Base-by-base conservation (phyloP, 1,284 basidiomycete species). In the Austroboletus niveus region DNA sequence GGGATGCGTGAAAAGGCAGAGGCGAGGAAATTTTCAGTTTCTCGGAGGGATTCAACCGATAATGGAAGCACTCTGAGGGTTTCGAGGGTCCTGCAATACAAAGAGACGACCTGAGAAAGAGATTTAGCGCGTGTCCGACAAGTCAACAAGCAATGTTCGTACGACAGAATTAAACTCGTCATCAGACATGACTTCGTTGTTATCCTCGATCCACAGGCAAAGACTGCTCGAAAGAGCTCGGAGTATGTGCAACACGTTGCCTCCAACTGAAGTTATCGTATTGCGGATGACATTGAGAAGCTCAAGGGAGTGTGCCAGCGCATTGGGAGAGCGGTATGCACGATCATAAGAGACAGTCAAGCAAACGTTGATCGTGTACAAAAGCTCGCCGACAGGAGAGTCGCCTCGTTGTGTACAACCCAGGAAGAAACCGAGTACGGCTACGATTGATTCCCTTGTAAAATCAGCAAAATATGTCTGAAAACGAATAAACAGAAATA, bases 141-240 rank as follows among this genome's bases (percentile, higher is more conserved):
- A 31, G 42, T 27, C 24, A 31, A 54, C 9, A 36, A 40, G 36
- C 34, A n/a, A 17, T 8, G 35, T 8, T 8, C 76, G 39, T 63
- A 85, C 84, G 48, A 77, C 56, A 39, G 70, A 63, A 50, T 75
- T 77, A 50, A 80, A 77, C 31, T 80, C 74, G 6, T 70, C 57
- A 12, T 73, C 69, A 5, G 68, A 59, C 42, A 84, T 64, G 14
- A 71, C 50, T 29, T 70, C 63, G 0, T 57, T 41, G 45, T 72
- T 69, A 55, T 85, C 83, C 42, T 69, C 70, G 30, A 84, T 73
- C 84, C 83, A 86, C 29, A 68, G 54, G 48, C 67, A 69, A 5
- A 84, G 57, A 24, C 78, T 64, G 17, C 68, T 57, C n/a, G 72
- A 67, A 36, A 80, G 61, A 3, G 55, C 52, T 15, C 58, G 58